phyloP scores from a whole-genome alignment of 352 stramenopile genomes.

The Lagenidium giganteum region DNA sequence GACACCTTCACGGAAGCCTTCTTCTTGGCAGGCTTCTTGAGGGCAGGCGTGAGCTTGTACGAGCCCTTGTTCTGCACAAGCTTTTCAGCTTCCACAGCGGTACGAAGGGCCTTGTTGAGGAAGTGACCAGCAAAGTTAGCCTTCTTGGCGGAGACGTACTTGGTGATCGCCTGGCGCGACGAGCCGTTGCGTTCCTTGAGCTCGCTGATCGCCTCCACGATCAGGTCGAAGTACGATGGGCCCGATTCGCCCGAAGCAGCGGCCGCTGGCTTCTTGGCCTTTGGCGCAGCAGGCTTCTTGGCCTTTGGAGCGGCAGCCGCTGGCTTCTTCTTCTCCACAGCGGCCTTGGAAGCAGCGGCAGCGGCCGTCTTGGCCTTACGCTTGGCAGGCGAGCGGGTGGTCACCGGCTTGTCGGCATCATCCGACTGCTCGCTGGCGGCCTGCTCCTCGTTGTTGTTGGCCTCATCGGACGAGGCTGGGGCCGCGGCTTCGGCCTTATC shows the following conservation, averaged over 20 bases:
- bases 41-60: conserved; percentile 58
- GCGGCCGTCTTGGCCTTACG: conserved; percentile 64
- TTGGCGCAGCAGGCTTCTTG: conserved; percentile 20
- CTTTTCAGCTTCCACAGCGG: conserved; percentile 70
- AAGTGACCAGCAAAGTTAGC: conserved; percentile 62
- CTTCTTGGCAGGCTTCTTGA: conserved; percentile 46
- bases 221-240: conserved; percentile 76
- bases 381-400: conserved; percentile 36
- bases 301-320: too few species aligned
- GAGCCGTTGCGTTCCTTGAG: conserved; percentile 90
- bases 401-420: conserved; percentile 14
- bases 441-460: conserved; percentile 14
- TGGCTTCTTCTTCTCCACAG: too few species aligned
- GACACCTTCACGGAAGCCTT: conserved; percentile 49
- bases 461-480: conserved; percentile 9
- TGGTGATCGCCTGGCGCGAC: conserved; percentile 84
- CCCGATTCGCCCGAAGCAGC: conserved; percentile 24
- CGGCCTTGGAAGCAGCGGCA: conserved; percentile 30
- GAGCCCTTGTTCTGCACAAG: conserved; percentile 76
- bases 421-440: conserved; percentile 11
- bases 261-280: too few species aligned
- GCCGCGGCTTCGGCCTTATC: conserved; percentile 13
- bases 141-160: conserved; percentile 79
- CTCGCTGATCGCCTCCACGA: conserved; percentile 80
- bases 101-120: conserved; percentile 83